These are phyloP conservation scores for Sugiyamaella pinicola DNA, from an alignment of 1,139 yeast genomes.

Conservation along the genomic window DNA sequence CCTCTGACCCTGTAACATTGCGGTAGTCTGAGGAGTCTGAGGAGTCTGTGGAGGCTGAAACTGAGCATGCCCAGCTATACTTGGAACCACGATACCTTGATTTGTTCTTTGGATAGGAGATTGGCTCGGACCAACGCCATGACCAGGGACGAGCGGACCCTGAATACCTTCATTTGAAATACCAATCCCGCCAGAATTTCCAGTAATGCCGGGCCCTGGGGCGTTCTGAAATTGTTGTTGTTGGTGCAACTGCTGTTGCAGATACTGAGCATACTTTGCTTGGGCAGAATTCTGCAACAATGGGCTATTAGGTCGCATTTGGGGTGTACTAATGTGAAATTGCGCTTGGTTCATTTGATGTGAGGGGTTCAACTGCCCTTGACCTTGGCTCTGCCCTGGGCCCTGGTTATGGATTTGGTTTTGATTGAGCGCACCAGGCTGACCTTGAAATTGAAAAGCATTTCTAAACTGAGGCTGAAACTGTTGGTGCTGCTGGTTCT, in stretches of 20 bases:
- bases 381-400: background rate
- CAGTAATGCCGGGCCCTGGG: background rate
- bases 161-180: background rate
- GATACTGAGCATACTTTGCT: constrained; percentile 15
- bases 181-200: too few relatives aligned
- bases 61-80: background rate
- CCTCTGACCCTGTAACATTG: background rate
- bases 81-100: background rate
- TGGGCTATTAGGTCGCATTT: constrained; percentile 5
- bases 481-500: constrained; percentile 2
- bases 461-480: constrained; percentile 2
- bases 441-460: constrained; percentile 12
- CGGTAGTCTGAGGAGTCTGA: constrained; percentile 1
- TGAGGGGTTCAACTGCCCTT: background rate
- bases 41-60: constrained; percentile 3
- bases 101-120: background rate
- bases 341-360: constrained; percentile 3
- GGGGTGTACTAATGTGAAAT: constrained; percentile 5
- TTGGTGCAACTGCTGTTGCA: constrained; percentile 21
- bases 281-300: constrained; percentile 1
- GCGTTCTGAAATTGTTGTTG: constrained; percentile 10
- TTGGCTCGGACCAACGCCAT: background rate
- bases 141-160: background rate
- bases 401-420: constrained; percentile 8
- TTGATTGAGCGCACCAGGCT: constrained; percentile 6